A percentile compares a stretch with the other conserved stretches of the same genome.
phyloP scores from a whole-genome alignment of 208 protist genomes.

The Trypanosoma lewisi region DNA sequence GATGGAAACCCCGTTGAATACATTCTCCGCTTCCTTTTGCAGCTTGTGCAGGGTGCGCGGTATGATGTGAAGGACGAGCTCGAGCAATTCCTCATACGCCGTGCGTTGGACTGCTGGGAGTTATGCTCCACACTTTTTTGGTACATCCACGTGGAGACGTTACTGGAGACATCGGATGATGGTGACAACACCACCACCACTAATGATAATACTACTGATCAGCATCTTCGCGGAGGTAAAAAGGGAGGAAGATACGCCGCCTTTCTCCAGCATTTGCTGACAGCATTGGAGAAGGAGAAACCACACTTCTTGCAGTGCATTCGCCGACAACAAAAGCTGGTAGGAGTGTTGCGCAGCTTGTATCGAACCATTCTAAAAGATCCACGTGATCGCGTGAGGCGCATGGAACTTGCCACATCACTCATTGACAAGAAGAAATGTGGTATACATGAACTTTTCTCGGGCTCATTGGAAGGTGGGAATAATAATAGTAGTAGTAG shows the following conservation, averaged over 20 bases:
- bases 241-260: background rate
- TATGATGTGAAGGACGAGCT: constrained; percentile 69
- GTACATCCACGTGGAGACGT: constrained; percentile 51
- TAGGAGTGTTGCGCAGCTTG: constrained; percentile 38
- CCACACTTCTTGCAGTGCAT: constrained; percentile 55
- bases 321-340: constrained; percentile 44
- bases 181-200: no score
- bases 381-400: constrained; percentile 40
- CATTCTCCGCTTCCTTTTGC: constrained; percentile 48
- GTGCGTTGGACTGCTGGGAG: constrained; percentile 66
- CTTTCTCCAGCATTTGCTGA: constrained; percentile 36
- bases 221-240: background rate
- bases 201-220: no score
- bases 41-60: constrained; percentile 81
- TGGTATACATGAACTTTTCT: constrained; percentile 57
- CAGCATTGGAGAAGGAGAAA: constrained; percentile 27
- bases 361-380: constrained; percentile 34
- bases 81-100: constrained; percentile 51
- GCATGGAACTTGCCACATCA: constrained; percentile 39
- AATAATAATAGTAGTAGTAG: background rate
- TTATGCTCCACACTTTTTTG: constrained; percentile 78
- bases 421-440: constrained; percentile 52
- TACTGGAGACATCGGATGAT: constrained; percentile 7
- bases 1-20: constrained; percentile 37
- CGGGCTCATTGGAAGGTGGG: background rate